Conservation (phyloP, 2,329 filamentous ascomycete genomes). For the Juglanconis juglandina region DNA sequence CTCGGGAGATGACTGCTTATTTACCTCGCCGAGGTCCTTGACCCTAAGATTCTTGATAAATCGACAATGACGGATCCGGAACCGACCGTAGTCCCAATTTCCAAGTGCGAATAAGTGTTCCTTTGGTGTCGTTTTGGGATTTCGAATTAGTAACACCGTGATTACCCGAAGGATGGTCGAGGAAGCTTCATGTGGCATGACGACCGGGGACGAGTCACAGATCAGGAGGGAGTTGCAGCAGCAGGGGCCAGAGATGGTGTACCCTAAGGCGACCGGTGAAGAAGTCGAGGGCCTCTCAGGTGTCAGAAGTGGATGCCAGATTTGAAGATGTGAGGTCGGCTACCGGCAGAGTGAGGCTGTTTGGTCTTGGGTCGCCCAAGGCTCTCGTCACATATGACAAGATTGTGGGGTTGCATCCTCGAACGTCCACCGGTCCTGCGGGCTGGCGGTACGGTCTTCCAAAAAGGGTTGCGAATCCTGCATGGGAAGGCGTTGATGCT, state of each 20-base stretch:
- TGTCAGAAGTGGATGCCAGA: conserved; percentile 1
- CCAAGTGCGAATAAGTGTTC: background rate
- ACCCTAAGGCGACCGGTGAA: conserved; percentile 16
- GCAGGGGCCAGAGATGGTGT: conserved; percentile 6
- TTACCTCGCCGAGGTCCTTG: background rate
- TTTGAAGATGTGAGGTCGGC: conserved; percentile 7
- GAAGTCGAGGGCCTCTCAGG: conserved; percentile 8
- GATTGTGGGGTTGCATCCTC: background rate
- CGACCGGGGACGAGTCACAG: conserved; percentile 2
- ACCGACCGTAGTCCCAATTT: no score
- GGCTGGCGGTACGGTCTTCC: conserved; percentile 5
- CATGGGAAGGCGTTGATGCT: background rate
- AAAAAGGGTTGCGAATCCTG: background rate
- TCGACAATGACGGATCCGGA: background rate
- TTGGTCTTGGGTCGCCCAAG: background rate
- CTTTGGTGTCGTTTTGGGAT: background rate
- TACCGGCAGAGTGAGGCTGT: conserved; percentile 6
- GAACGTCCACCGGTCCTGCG: conserved; percentile 3
- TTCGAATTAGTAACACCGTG: background rate
- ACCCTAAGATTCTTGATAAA: background rate
- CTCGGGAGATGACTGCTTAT: background rate
- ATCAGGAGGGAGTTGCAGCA: background rate
- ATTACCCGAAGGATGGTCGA: conserved; percentile 5
- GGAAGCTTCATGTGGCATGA: background rate
- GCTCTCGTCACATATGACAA: background rate